A percentile compares a stretch with the other conserved stretches of the same genome.
Evolutionary conservation across 306 rosid species (phyloP).

Genomic region (Castanea mollissima): DNA sequence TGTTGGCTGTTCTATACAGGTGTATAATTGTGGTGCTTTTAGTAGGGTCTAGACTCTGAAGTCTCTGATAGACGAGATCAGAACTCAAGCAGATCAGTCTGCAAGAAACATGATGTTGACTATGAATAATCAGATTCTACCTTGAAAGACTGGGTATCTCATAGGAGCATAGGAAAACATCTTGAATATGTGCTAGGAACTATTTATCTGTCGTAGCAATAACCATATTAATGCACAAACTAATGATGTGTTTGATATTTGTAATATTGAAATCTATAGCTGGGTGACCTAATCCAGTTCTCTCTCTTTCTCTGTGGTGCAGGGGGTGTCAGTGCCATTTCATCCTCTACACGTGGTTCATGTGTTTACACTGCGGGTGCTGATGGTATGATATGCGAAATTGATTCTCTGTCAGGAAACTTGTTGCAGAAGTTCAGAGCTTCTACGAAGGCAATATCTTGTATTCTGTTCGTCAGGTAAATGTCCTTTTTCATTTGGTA

Average conservation of each 20-base stretch:
- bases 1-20: too few relatives aligned
- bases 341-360: constrained; percentile 55
- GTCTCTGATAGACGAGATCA: background rate
- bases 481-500: constrained; percentile 14
- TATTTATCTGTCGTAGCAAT: background rate
- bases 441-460: constrained; percentile 77
- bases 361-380: constrained; percentile 70
- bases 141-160: background rate
- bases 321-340: constrained; percentile 82
- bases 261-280: background rate
- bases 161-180: background rate
- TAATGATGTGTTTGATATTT: constrained; percentile 4
- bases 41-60: background rate
- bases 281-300: background rate
- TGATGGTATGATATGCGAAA: constrained; percentile 78
- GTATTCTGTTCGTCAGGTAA: constrained; percentile 72
- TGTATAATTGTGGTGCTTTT: background rate
- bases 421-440: constrained; percentile 74
- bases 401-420: constrained; percentile 71
- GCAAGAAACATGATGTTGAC: background rate
- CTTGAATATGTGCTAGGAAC: background rate
- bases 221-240: background rate
- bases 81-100: background rate
- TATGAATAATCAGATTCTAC: background rate
- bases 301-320: constrained; percentile 27